Percentiles rank a stretch among this genome's conserved stretches.
Evolutionary conservation across 2,329 filamentous ascomycete species (phyloP).

Genomic region (Diaporthe caulivora): DNA sequence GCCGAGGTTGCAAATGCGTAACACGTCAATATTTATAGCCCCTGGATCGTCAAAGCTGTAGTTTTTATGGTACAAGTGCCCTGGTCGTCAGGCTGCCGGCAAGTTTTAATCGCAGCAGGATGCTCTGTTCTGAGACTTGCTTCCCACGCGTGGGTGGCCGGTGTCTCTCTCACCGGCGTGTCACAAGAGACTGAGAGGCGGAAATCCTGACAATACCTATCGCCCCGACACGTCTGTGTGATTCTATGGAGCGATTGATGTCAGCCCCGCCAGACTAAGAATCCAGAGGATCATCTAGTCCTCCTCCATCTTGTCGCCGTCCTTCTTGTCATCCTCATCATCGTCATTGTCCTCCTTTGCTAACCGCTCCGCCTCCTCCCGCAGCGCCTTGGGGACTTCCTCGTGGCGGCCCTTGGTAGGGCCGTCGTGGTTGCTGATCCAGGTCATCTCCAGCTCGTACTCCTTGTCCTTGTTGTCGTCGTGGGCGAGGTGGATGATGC

Average conservation of each 20-base stretch:
- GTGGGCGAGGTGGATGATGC: slow-evolving; percentile 97
- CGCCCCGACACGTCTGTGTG: neutral
- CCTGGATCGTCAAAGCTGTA: slow-evolving; percentile 23
- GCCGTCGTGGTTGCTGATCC: slow-evolving; percentile 87
- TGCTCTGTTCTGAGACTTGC: neutral
- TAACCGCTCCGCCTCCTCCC: slow-evolving; percentile 91
- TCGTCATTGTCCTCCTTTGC: slow-evolving; percentile 90
- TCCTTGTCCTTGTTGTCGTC: slow-evolving; percentile 99
- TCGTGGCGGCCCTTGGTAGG: slow-evolving; percentile 94
- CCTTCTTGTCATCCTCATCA: slow-evolving; percentile 79
- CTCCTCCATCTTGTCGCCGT: slow-evolving; percentile 90
- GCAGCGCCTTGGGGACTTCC: slow-evolving; percentile 90
- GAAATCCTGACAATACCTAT: neutral
- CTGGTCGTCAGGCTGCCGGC: neutral
- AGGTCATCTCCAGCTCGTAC: slow-evolving; percentile 99
- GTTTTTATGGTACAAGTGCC: slow-evolving; percentile 16
- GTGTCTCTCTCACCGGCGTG: neutral
- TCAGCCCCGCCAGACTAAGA: neutral
- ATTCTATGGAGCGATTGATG: neutral
- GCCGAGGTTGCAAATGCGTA: neutral
- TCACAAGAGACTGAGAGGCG: neutral
- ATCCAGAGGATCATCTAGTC: slow-evolving; percentile 34
- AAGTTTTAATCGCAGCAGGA: neutral
- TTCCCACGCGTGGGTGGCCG: neutral
- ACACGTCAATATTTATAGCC: slow-evolving; percentile 42